Conservation (phyloP, 2,329 filamentous ascomycete genomes). For the Pseudogymnoascus sp. region DNA sequence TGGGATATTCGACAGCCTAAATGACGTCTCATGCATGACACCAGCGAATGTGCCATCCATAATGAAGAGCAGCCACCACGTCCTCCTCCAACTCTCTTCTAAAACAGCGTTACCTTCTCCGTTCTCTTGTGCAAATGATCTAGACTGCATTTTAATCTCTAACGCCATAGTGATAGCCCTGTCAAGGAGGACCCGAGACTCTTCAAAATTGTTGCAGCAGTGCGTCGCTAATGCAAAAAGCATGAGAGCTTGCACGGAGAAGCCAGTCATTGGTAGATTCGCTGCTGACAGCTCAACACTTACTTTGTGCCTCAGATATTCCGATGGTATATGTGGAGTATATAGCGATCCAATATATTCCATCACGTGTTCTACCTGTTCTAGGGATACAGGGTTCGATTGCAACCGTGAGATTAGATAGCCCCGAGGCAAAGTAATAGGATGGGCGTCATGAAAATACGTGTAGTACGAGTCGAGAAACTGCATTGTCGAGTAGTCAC, state of each 20-base stretch:
- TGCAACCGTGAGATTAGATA: slow-evolving; percentile 28
- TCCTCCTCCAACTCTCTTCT: slow-evolving; percentile 57
- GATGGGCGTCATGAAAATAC: too few relatives aligned
- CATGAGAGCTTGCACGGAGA: slow-evolving; percentile 32
- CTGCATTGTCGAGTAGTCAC: too few relatives aligned
- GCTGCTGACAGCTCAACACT: too few relatives aligned
- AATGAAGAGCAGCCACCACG: slow-evolving; percentile 65
- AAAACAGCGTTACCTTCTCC: slow-evolving; percentile 39
- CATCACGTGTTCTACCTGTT: slow-evolving; percentile 27
- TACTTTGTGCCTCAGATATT: slow-evolving; percentile 25
- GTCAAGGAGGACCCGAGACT: slow-evolving; percentile 29
- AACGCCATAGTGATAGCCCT: slow-evolving; percentile 52
- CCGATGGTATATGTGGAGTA: slow-evolving; percentile 24
- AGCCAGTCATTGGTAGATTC: slow-evolving; percentile 22
- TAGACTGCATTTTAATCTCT: slow-evolving; percentile 51
- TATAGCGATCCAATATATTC: slow-evolving; percentile 34
- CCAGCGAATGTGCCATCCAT: slow-evolving; percentile 44
- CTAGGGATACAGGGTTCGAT: slow-evolving; percentile 28
- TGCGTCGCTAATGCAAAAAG: slow-evolving; percentile 33
- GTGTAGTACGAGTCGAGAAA: too few relatives aligned
- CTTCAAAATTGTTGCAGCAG: slow-evolving; percentile 25
- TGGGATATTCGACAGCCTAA: slow-evolving; percentile 39
- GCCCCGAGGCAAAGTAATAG: slow-evolving; percentile 24
- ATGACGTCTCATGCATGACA: slow-evolving; percentile 19
- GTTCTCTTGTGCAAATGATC: slow-evolving; percentile 43